Evolutionary conservation across 1,139 yeast genomes (phyloP), one percentile per base, ranked within the genome.

Genomic region (Lodderomyces metapsilosis): DNA sequence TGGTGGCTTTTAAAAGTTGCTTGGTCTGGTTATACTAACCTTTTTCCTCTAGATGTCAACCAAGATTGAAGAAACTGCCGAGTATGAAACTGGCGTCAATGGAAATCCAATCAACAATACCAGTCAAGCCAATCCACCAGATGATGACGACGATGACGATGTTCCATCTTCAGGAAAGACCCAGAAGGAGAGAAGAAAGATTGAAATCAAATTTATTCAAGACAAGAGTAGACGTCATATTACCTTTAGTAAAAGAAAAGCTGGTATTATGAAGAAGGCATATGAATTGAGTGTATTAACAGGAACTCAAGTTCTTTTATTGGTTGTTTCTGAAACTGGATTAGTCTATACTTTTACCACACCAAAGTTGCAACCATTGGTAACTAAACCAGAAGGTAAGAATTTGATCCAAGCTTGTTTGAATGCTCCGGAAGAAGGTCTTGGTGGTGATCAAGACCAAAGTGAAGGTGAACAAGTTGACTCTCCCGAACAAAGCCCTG

Each of bases 241-340:
- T 54, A 92, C 98, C 21, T 92, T 92, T 58, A 88, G 96, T 41
- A 92, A 92, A 71, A 86, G 98, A 66, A 91, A 92, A 68, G 98
- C 97, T 34, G 98, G 98, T 51, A 92, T 92, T 57, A 92, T 92
- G 98, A 92, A 92, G 70, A 92, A 85, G 71, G 98, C 98, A 13
- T 92, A 92, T 67, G 98, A 92, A 64, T 76, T 92, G 52, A 84
- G 95, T 20, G 98, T 94, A 39, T 76, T 92, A 54, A 92, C 98
- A 8, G 98, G 98, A 40, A 92, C 98, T 34, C 98, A 92, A 66
- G 98, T 92, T 27, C 76, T 92, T 52, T 72, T 92, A 46, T 78
- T 92, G 54, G 98, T 94, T 45, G 98, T 92, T 33, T 85, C 95
- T 41, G 98, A 92, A 66, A 92, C 98, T 16, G 98, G 98, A 6